Evolutionary conservation across 768 basidiomycete species (phyloP), one percentile per base, ranked within the genome.

Genomic region (button mushroom (Agaricus bisporus)): DNA sequence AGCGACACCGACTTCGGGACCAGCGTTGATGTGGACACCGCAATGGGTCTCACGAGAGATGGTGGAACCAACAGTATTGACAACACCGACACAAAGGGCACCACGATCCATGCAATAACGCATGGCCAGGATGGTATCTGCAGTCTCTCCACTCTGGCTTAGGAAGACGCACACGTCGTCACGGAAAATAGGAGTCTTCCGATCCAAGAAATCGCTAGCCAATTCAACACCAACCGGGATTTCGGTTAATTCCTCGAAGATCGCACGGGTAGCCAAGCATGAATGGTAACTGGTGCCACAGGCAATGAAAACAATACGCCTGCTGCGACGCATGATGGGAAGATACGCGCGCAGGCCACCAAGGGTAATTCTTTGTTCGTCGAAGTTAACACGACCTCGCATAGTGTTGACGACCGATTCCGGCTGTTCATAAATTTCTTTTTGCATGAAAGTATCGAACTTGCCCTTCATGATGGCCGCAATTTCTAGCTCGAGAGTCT

Each of bases 391-490:
- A 61, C 97, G 93, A 56, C 97, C 97, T 81, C 97, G 90, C 97
- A 99, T 99, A 48, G 97, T 99, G 81, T 99, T 99, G 72, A 98
- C 93, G 58, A 98, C 97, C 25, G 93, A 95, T 66, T 99, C 97
- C 48, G 97, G 95, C 69, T 98, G 95, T 67, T 98, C 91, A 76
- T 93, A 98, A 62, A 98, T 98, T 71, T 99, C 97, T 76, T 99
- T 99, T 70, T 98, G 95, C 97, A 99, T 99, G 75, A 99, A 99
- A 67, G 95, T 95, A 66, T 92, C 92, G 68, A 98, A 99, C 71
- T 94, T 92, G 66, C 97, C 97, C 80, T 99, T 99, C 97, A 98
- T 98, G 75, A 99, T 98, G 60, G 95, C 97, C n/a, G 95, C 95
- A 43, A 99, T 83, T 72, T 99, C 97, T 59, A 99, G 85, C 73